phyloP scores from a whole-genome alignment of 306 rosid genomes.

The Trifolium subterraneum region DNA sequence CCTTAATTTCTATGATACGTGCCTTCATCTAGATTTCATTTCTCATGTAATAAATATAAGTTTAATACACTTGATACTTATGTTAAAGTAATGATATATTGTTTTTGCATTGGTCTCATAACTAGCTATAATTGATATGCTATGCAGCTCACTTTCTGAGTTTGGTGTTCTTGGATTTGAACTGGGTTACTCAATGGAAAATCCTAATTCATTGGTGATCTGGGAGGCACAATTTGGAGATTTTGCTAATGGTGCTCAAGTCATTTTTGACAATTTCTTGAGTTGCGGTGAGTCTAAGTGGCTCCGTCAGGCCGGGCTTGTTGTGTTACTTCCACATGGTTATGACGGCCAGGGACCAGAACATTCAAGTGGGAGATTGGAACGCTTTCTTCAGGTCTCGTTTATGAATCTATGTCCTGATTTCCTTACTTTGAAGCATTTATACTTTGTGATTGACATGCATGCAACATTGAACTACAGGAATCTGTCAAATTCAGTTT shows the following conservation, averaged over 20 bases:
- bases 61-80: slow-evolving; percentile 8
- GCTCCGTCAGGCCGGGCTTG: slow-evolving; percentile 97
- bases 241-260: slow-evolving; percentile 96
- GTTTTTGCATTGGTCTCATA: slow-evolving; percentile 24
- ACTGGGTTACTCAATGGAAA: slow-evolving; percentile 96
- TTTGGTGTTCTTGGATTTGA: slow-evolving; percentile 97
- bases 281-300: slow-evolving; percentile 94
- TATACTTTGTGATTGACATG: not conserved
- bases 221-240: slow-evolving; percentile 99
- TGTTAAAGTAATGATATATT: slow-evolving; percentile 5
- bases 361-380: slow-evolving; percentile 92
- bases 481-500: too few relatives aligned
- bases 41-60: slow-evolving; percentile 1
- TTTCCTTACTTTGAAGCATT: slow-evolving; percentile 29
- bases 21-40: slow-evolving; percentile 21
- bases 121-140: slow-evolving; percentile 32
- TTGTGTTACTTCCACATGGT: slow-evolving; percentile 92
- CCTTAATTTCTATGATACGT: slow-evolving; percentile 5
- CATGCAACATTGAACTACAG: too few relatives aligned
- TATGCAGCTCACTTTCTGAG: slow-evolving; percentile 92
- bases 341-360: slow-evolving; percentile 99
- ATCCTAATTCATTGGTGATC: slow-evolving; percentile 87
- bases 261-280: slow-evolving; percentile 90
- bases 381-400: slow-evolving; percentile 90
- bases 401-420: slow-evolving; percentile 16